These are phyloP conservation scores for Penicillium nordicum DNA, from an alignment of 2,329 filamentous ascomycete species.

Conservation along the genomic window DNA sequence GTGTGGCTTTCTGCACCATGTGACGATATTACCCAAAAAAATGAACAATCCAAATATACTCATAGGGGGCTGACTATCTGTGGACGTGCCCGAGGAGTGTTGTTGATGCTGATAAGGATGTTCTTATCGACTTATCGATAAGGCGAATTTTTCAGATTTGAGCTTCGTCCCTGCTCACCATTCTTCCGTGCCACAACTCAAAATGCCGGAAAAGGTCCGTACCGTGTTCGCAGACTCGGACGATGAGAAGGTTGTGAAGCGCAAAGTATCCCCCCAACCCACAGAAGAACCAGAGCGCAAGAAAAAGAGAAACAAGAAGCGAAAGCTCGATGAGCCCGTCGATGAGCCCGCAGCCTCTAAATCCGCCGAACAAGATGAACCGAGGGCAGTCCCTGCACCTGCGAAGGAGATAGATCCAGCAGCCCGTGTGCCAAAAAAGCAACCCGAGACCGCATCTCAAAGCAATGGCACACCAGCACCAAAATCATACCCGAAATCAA, in stretches of 20 bases:
- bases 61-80: too few species aligned
- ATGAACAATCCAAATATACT: too few species aligned
- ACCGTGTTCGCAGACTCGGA: slow-evolving; percentile 26
- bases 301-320: slow-evolving; percentile 34
- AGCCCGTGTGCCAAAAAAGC: neutral
- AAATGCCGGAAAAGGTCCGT: slow-evolving; percentile 24
- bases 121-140: slow-evolving; percentile 28
- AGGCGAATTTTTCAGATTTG: slow-evolving; percentile 11
- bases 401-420: neutral
- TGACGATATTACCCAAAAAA: too few species aligned
- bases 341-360: slow-evolving; percentile 20
- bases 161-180: neutral
- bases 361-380: slow-evolving; percentile 9
- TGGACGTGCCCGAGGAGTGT: too few species aligned
- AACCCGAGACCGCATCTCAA: neutral
- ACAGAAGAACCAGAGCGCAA: slow-evolving; percentile 15
- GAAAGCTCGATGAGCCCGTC: slow-evolving; percentile 30
- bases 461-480: slow-evolving; percentile 1
- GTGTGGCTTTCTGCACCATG: too few species aligned
- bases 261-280: slow-evolving; percentile 2
- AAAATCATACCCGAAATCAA: slow-evolving; percentile 13
- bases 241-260: slow-evolving; percentile 20
- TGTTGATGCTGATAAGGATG: neutral
- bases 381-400: neutral
- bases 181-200: slow-evolving; percentile 5